phyloP scores from a whole-genome alignment of 2,329 filamentous ascomycete species.

The Colletotrichum acutatum region DNA sequence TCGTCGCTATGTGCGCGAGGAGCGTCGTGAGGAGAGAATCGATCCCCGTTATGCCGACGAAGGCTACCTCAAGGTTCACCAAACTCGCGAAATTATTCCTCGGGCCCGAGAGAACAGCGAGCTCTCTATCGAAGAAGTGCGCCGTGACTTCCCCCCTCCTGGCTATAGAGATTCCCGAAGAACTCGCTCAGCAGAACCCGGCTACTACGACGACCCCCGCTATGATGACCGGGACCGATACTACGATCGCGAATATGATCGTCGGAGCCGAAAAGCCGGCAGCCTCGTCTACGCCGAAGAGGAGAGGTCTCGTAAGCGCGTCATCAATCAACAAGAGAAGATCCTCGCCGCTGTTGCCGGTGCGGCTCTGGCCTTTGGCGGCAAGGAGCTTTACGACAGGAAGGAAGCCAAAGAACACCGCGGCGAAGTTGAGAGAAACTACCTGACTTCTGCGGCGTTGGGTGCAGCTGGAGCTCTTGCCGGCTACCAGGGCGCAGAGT shows the following conservation, averaged over 20 bases:
- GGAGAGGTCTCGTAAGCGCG: slow-evolving; percentile 58
- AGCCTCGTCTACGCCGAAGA: slow-evolving; percentile 67
- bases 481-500: slow-evolving; percentile 71
- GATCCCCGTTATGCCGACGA: slow-evolving; percentile 67
- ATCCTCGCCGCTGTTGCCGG: slow-evolving; percentile 74
- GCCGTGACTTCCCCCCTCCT: slow-evolving; percentile 84
- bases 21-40: slow-evolving; percentile 58
- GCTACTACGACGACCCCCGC: slow-evolving; percentile 65
- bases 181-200: slow-evolving; percentile 71
- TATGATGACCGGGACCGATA: slow-evolving; percentile 59
- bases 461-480: slow-evolving; percentile 73
- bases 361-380: slow-evolving; percentile 71
- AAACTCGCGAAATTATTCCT: slow-evolving; percentile 65
- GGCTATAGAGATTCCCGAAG: slow-evolving; percentile 67
- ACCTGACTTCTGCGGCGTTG: slow-evolving; percentile 68
- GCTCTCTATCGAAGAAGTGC: slow-evolving; percentile 82
- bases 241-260: slow-evolving; percentile 58
- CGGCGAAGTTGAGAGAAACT: slow-evolving; percentile 64
- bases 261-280: slow-evolving; percentile 62
- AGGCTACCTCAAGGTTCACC: slow-evolving; percentile 55
- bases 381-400: slow-evolving; percentile 74
- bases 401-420: slow-evolving; percentile 65
- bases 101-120: slow-evolving; percentile 78
- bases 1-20: slow-evolving; percentile 65
- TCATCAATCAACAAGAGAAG: slow-evolving; percentile 72